Base-by-base conservation (phyloP, 2,329 filamentous ascomycete genomes). In the Geosmithia putterillii region DNA sequence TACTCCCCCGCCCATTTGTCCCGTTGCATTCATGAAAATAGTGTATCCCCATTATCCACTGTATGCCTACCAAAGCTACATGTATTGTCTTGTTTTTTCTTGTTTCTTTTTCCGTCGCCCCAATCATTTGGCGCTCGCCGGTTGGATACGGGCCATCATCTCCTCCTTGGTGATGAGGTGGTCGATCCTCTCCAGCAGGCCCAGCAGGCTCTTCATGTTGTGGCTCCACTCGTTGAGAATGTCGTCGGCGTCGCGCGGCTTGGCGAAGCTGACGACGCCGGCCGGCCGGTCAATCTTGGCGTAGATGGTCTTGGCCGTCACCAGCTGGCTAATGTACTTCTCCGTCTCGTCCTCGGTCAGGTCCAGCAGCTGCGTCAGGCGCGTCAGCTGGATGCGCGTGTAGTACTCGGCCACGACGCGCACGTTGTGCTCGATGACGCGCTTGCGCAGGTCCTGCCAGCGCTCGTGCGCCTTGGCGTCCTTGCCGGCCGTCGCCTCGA, bases 121-220 rank as follows among this genome's bases (percentile, higher is more conserved):
- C n/a, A n/a, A n/a, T n/a, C 60, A 59, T 56, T 62, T 56, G 44
- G 61, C 58, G 46, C 59, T 61, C 41, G 64, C 66, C 6, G 86
- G 86, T 63, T 92, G 83, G 56, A 98, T 96, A 46, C 89, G 77
- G 36, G 92, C 92, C 92, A 98, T 98, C 92, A 98, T 98, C 73
- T 98, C 92, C 67, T 98, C 92, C 74, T 96, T 96, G 44, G 94
- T 98, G 57, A 98, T 98, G 56, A 98, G 73, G 63, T 98, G 92
- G 59, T 98, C 92, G 48, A 98, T 94, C 49, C 88, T 76, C 72
- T 95, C 88, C 57, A 95, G 60, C 44, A 90, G 67, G 10, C 86
- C 87, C 51, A 95, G 66, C 54, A 95, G 66, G 58, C 82, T 89
- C 81, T 92, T 94, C 87, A 95, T 96, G 64, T 95, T 95, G 56